These are phyloP conservation scores for Parachaetomium inaequale DNA, from an alignment of 495 filamentous ascomycete genomes.

Conservation along the genomic window DNA sequence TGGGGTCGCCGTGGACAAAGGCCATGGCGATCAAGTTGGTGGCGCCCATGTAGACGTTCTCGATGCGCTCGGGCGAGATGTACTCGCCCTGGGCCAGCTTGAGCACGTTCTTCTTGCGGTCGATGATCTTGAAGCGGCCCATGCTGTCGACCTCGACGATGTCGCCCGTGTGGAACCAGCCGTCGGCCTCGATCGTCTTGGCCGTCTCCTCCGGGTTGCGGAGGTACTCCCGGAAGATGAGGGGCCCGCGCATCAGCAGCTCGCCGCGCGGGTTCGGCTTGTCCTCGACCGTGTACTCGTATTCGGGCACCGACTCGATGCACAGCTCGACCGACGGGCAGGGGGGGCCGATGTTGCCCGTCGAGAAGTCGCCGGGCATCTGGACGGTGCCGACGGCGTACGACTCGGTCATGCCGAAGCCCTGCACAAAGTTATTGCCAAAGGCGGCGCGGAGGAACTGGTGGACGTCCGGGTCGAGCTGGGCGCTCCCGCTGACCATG, in stretches of 20 bases:
- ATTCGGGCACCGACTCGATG: conserved; percentile 84
- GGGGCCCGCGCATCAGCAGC: conserved; percentile 74
- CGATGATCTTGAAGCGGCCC: conserved; percentile 89
- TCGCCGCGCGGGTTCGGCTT: conserved; percentile 92
- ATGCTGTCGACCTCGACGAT: conserved; percentile 77
- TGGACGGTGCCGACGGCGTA: conserved; percentile 77
- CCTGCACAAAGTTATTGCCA: conserved; percentile 76
- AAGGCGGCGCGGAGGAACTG: conserved; percentile 83
- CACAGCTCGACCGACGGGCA: conserved; percentile 68
- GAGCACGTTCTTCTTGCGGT: conserved; percentile 96
- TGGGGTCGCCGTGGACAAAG: conserved; percentile 87
- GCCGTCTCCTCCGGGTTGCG: conserved; percentile 81
- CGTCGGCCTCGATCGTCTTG: conserved; percentile 78
- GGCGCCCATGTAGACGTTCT: conserved; percentile 86
- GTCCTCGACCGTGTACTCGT: conserved; percentile 89
- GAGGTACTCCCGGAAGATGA: conserved; percentile 80
- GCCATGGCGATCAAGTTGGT: conserved; percentile 71
- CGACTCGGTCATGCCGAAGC: conserved; percentile 94
- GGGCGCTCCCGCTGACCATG: conserved; percentile 88
- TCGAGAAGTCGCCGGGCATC: conserved; percentile 60
- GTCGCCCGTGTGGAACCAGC: conserved; percentile 97
- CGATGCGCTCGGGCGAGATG: conserved; percentile 93
- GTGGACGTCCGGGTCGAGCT: conserved; percentile 82
- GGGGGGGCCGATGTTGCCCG: conserved; percentile 79
- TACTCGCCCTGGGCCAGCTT: conserved; percentile 98